Base-by-base conservation (phyloP, 1,284 basidiomycete species). In the Puccinia horiana region DNA sequence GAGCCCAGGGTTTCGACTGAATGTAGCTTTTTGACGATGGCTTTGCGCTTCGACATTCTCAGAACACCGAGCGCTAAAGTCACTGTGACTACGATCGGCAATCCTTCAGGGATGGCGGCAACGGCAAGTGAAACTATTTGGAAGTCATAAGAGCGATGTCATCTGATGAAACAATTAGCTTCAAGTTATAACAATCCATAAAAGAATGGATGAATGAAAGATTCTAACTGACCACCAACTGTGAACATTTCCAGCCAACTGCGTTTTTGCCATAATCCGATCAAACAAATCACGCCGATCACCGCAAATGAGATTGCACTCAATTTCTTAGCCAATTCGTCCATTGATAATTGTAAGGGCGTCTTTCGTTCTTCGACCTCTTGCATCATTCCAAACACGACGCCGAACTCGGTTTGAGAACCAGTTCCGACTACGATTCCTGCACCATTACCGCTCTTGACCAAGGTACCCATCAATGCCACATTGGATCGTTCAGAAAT, bases 191-290 rank as follows among this genome's bases (percentile, higher is more conserved):
- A 32, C 32, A 69, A 49, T 4, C n/a, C 52, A 23, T 18, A 32
- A 70, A 44, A 18, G 47, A 65, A 29, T 67, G 47, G 44, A 54
- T n/a, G n/a, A 32, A 52, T 44, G 29, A 67, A 44, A 80, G 35
- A 74, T 58, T 37, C 23, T n/a, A 65, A 87, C 90, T 76, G 85
- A 94, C 94, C 94, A 89, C 96, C 96, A 84, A 98, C 98, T 14
- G 96, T 98, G 86, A 98, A 98, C 96, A 98, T 98, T 76, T 98
- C 96, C 14, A 98, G 88, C 95, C 95, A 97, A 18, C 92, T 90
- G n/a, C 95, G 90, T 42, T 90, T 89, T 86, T 98, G 96, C 83
- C 92, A 88, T 5, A 96, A 91, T 4, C 96, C 96, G 84, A 98
- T 92, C 77, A 99, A 87, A 86, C 94, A 94, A 82, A 98, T 98